Conservation (phyloP, 2,329 filamentous ascomycete genomes). For the Alternaria metachromatica region DNA sequence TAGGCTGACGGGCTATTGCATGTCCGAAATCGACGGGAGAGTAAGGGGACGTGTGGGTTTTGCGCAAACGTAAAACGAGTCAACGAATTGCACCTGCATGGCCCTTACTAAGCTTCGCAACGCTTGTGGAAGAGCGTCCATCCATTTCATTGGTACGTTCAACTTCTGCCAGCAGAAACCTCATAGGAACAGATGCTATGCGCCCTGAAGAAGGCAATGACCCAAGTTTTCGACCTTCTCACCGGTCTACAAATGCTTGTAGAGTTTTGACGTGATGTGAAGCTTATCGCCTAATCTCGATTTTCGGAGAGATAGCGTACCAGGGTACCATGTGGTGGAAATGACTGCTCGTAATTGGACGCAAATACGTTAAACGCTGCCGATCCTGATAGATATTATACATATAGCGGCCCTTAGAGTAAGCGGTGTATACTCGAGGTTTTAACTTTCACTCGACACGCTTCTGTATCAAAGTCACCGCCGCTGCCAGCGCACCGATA, state of each 20-base stretch:
- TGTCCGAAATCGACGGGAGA: background rate
- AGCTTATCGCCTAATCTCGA: background rate
- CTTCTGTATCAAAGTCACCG: background rate
- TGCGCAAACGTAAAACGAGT: background rate
- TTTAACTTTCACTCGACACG: background rate
- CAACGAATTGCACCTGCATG: background rate
- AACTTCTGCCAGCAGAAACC: too few relatives aligned
- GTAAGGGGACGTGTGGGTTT: background rate
- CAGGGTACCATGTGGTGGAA: background rate
- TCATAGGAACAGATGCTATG: background rate
- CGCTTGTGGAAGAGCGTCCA: background rate
- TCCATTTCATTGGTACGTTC: background rate
- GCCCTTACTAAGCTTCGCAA: background rate
- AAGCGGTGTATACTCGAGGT: background rate
- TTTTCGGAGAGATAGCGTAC: background rate
- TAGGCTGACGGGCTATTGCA: background rate
- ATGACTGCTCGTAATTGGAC: background rate
- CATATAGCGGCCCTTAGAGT: background rate
- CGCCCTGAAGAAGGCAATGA: background rate
- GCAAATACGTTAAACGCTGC: background rate
- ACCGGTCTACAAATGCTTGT: background rate
- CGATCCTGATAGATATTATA: background rate
- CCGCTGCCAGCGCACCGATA: background rate
- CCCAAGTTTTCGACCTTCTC: background rate
- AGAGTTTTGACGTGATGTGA: background rate